Evolutionary conservation across 2,329 filamentous ascomycete species (phyloP).

Genomic region (Aureobasidium musti): DNA sequence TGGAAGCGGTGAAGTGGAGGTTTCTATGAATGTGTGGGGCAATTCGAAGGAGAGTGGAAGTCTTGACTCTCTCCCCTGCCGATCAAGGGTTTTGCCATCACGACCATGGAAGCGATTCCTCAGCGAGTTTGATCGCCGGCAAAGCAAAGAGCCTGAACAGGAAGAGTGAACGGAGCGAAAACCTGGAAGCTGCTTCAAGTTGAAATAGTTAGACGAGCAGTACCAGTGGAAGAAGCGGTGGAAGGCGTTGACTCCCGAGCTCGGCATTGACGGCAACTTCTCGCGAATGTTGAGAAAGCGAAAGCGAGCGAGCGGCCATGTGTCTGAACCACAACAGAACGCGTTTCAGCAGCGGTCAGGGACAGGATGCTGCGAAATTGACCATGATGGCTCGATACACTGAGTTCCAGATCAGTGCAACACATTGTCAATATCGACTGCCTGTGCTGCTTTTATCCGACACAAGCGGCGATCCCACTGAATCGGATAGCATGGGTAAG

Average conservation of each 20-base stretch:
- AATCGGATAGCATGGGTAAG: not conserved
- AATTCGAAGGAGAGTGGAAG: not conserved
- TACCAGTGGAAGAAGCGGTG: not conserved
- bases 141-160: not conserved
- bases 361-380: not conserved
- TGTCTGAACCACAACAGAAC: not conserved
- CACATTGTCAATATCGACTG: not conserved
- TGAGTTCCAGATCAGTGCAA: too few relatives aligned
- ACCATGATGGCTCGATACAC: not conserved
- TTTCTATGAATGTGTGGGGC: not conserved
- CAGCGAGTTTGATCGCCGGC: not conserved
- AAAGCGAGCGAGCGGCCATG: not conserved
- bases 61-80: not conserved
- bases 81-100: not conserved
- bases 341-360: not conserved
- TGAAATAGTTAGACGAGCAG: not conserved
- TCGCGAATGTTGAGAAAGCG: not conserved
- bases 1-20: not conserved
- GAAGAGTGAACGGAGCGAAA: not conserved
- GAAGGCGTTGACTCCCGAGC: conserved; percentile 1
- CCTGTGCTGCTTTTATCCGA: not conserved
- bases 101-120: not conserved
- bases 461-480: not conserved
- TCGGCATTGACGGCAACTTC: not conserved
- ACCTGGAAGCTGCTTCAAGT: not conserved